Base-by-base conservation (phyloP, 2,329 filamentous ascomycete species). In the Coniochaeta hoffmannii region DNA sequence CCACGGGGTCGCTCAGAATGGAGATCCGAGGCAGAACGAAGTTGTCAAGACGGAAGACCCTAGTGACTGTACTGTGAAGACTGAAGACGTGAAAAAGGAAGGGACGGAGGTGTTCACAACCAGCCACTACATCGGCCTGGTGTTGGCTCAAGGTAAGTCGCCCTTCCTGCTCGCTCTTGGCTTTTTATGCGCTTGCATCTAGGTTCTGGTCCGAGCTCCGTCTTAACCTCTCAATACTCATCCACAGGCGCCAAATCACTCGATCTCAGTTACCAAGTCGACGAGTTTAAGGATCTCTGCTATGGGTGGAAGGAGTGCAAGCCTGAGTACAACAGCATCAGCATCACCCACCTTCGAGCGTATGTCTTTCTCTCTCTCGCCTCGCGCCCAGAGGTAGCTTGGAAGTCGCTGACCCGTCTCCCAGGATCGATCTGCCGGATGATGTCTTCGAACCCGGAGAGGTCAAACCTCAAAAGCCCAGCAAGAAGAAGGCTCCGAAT, bases 81-180 rank as follows among this genome's bases (percentile, higher is more conserved):
- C 56, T 2, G 56, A 52, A 2, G 52, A 51, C 14, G 31, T 22
- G 3, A 31, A 61, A 34, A 24, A 52, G n/a, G 52, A 56, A n/a
- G 55, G 65, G 41, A 61, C 69, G 44, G 75, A 77, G 55, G 75
- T 97, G 28, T 96, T 89, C 68, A 97, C 93, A 0, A 91, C 90
- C 24, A 97, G 92, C 1, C 93, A 92, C 69, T 99, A 97, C 68
- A 90, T 99, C 66, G 94, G 94, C 34, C 78, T 97, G 50, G 88
- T 93, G 63, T 73, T 97, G 55, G 79, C 80, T 35, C 81, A 86
- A 76, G 87, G 89, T 90, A 79, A 68, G 82, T 74, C 31, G 19
- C 34, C 28, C 53, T 34, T 15, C 14, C 17, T 2, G 19, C 32
- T 51, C 8, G 8, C 28, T 30, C 26, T 26, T 38, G 34, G n/a